Evolutionary conservation across 2,329 filamentous ascomycete genomes (phyloP).

Genomic region (Coniochaeta sp.): DNA sequence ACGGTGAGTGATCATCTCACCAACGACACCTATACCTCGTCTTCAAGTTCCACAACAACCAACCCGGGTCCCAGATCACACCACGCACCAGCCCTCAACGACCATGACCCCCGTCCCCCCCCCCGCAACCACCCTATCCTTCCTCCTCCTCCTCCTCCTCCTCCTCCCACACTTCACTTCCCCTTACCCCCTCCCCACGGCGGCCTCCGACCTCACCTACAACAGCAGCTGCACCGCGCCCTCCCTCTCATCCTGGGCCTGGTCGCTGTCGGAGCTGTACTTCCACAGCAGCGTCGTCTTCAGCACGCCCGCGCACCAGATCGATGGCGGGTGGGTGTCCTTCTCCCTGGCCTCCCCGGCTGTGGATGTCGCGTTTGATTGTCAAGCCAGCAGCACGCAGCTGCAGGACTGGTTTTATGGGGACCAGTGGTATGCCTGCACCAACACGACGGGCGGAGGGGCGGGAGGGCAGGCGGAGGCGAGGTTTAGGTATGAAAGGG

Average conservation of each 20-base stretch:
- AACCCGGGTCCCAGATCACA: neutral
- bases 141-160: neutral
- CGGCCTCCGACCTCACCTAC: neutral
- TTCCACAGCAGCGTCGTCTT: slow-evolving; percentile 34
- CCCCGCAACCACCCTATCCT: neutral
- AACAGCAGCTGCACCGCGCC: slow-evolving; percentile 14
- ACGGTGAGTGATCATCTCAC: no score
- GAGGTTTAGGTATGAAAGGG: slow-evolving; percentile 30
- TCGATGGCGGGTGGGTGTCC: slow-evolving; percentile 30
- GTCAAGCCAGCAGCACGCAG: slow-evolving; percentile 28
- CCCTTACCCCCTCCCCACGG: neutral
- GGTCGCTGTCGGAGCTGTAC: slow-evolving; percentile 33
- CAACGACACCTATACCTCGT: no score
- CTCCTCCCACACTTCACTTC: neutral
- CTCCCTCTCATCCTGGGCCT: slow-evolving; percentile 21
- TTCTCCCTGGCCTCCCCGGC: slow-evolving; percentile 31
- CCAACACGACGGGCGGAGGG: slow-evolving; percentile 16
- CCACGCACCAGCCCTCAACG: neutral
- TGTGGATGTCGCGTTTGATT: slow-evolving; percentile 14
- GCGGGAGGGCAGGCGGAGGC: slow-evolving; percentile 6
- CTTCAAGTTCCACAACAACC: no score
- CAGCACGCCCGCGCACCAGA: slow-evolving; percentile 37
- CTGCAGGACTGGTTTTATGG: slow-evolving; percentile 38
- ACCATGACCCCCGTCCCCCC: neutral
- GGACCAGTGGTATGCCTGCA: slow-evolving; percentile 30